phyloP scores from a whole-genome alignment of 2,329 filamentous ascomycete species.

The Hymenoscyphus linearis region DNA sequence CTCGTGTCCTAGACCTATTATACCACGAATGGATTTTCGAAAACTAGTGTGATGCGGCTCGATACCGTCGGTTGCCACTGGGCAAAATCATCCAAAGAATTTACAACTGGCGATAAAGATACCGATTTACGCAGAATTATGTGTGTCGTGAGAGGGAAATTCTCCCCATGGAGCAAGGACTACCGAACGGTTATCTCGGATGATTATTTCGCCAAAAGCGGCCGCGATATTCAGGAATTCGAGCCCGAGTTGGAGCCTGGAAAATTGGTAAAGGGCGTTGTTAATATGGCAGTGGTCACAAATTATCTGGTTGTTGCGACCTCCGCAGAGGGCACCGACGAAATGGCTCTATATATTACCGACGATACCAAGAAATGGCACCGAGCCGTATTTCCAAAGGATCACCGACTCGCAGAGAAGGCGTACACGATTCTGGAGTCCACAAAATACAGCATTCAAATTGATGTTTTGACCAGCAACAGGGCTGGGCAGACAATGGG shows the following conservation, averaged over 20 bases:
- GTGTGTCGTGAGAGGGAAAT: slow-evolving; percentile 72
- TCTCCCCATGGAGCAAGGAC: slow-evolving; percentile 65
- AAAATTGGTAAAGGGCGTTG: slow-evolving; percentile 70
- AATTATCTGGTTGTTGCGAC: slow-evolving; percentile 82
- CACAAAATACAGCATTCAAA: slow-evolving; percentile 95
- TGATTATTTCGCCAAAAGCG: slow-evolving; percentile 62
- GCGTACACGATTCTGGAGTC: slow-evolving; percentile 93
- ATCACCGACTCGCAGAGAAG: slow-evolving; percentile 74
- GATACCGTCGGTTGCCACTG: slow-evolving; percentile 77
- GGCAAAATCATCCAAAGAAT: slow-evolving; percentile 72
- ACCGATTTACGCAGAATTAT: slow-evolving; percentile 67
- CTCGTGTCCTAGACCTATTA: slow-evolving; percentile 48
- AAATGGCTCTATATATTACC: slow-evolving; percentile 88
- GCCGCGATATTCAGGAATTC: slow-evolving; percentile 50
- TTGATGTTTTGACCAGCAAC: slow-evolving; percentile 80
- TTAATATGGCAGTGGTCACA: slow-evolving; percentile 78
- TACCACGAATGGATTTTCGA: slow-evolving; percentile 80
- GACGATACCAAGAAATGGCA: slow-evolving; percentile 84
- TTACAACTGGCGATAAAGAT: slow-evolving; percentile 62
- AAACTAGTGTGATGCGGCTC: slow-evolving; percentile 58
- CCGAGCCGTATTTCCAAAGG: slow-evolving; percentile 78
- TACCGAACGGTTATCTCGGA: slow-evolving; percentile 78
- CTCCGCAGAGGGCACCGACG: slow-evolving; percentile 71
- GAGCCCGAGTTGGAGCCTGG: slow-evolving; percentile 74
- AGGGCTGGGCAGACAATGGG: slow-evolving; percentile 68